Conservation (phyloP, 164 flowering plant genomes). For the Chloranthus sessilifolius region DNA sequence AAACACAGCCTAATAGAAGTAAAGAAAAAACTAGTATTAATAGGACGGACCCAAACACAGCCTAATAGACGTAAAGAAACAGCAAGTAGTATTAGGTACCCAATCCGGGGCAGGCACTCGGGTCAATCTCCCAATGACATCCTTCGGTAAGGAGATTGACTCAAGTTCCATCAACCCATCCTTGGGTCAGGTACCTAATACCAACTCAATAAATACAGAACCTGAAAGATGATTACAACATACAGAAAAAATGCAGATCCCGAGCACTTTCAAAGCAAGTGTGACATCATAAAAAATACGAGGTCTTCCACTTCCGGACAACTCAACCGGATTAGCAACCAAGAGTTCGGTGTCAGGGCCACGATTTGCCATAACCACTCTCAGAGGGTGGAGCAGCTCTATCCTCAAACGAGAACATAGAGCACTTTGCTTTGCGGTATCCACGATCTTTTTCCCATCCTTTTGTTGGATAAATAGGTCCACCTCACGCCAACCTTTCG, state of each 20-base stretch:
- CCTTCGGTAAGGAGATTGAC: too few relatives aligned
- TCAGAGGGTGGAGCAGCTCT: constrained; percentile 75
- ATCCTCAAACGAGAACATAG: constrained; percentile 47
- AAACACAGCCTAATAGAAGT: too few relatives aligned
- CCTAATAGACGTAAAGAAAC: too few relatives aligned
- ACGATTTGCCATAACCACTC: constrained; percentile 52
- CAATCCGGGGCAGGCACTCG: too few relatives aligned
- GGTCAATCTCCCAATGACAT: too few relatives aligned
- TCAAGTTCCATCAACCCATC: too few relatives aligned
- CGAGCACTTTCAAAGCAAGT: constrained; percentile 59
- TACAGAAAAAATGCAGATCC: constrained; percentile 80
- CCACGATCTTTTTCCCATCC: constrained; percentile 71
- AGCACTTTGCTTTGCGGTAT: constrained; percentile 47
- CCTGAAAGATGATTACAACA: constrained; percentile 14
- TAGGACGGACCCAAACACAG: too few relatives aligned
- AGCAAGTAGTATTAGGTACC: too few relatives aligned
- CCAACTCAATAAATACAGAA: too few relatives aligned
- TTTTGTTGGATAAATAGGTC: constrained; percentile 62
- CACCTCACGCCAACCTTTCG: constrained; percentile 48
- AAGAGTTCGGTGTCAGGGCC: constrained; percentile 84
- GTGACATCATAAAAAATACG: constrained; percentile 80
- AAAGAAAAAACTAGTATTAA: too few relatives aligned
- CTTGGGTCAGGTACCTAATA: too few relatives aligned
- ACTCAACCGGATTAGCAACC: constrained; percentile 89
- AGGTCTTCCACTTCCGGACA: constrained; percentile 81